phyloP scores from a whole-genome alignment of 768 basidiomycete species.

The Mrakia blollopis region DNA sequence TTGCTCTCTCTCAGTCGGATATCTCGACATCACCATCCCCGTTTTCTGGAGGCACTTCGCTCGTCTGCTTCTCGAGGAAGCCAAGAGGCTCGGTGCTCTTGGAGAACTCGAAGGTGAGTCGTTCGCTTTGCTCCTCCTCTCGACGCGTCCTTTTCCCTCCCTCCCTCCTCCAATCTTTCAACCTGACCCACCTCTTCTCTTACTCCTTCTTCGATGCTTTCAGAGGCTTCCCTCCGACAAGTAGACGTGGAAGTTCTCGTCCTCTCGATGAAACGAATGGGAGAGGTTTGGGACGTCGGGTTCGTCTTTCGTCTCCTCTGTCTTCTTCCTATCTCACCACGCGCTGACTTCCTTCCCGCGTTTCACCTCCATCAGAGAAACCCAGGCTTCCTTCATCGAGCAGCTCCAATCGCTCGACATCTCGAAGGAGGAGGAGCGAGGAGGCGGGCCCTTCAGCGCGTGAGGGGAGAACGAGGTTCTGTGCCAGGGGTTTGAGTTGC shows the following conservation, averaged over 20 bases:
- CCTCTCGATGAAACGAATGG: not conserved
- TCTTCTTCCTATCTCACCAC: not conserved
- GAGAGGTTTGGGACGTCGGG: slow-evolving; percentile 1
- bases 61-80: not conserved
- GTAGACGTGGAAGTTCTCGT: not conserved
- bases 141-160: not conserved
- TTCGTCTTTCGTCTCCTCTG: not conserved
- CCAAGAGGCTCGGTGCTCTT: not conserved
- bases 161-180: not conserved
- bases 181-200: not conserved
- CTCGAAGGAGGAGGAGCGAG: no score
- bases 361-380: no score
- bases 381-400: no score
- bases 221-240: not conserved
- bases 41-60: not conserved
- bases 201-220: not conserved
- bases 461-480: no score
- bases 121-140: not conserved
- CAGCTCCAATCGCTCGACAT: no score
- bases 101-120: not conserved
- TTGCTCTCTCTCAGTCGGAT: not conserved
- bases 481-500: no score
- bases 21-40: not conserved
- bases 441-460: no score
- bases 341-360: no score